Conservation (phyloP, 306 rosid species). For the Benincasa hispida region DNA sequence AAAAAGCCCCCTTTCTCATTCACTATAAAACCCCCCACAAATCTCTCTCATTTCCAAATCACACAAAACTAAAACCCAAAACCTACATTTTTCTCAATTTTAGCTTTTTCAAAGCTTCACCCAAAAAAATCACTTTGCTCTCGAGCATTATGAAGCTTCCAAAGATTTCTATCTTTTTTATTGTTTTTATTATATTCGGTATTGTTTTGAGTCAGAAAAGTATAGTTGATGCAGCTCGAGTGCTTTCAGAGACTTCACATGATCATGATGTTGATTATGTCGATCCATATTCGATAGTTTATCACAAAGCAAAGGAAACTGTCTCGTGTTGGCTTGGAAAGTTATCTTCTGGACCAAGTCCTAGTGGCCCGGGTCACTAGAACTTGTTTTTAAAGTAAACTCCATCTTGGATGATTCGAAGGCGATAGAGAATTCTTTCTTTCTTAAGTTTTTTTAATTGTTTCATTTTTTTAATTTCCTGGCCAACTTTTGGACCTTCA, state of each 20-base stretch:
- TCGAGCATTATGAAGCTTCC: not conserved
- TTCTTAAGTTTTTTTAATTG: not conserved
- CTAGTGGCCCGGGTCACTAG: slow-evolving; percentile 8
- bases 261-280: not conserved
- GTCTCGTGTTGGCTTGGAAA: slow-evolving; percentile 1
- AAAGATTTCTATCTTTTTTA: not conserved
- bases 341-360: slow-evolving; percentile 10
- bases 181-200: not conserved
- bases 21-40: not conserved
- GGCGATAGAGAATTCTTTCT: not conserved
- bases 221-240: not conserved
- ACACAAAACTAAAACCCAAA: not conserved
- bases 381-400: not conserved
- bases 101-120: not conserved
- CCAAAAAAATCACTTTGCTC: not conserved
- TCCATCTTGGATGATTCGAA: not conserved
- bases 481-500: not conserved
- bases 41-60: not conserved
- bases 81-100: no score
- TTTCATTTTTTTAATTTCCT: not conserved
- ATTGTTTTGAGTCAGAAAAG: not conserved
- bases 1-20: not conserved
- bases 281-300: not conserved
- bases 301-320: not conserved
- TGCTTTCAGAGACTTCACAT: not conserved